Evolutionary conservation across 257 asterid species (phyloP).

Genomic region (Salvia miltiorrhiza): DNA sequence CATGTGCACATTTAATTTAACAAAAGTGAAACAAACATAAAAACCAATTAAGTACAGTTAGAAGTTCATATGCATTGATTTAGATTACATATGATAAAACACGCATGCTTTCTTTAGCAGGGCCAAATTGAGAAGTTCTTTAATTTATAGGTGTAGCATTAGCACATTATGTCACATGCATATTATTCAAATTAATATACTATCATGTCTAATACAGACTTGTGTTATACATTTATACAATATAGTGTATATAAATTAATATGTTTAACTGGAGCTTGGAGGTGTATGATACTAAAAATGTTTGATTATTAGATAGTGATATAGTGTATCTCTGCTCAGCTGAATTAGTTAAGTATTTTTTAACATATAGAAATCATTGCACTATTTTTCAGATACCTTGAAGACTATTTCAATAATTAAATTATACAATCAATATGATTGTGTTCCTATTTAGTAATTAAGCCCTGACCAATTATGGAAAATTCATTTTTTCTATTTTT

Average conservation of each 20-base stretch:
- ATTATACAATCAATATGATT: not conserved
- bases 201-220: not conserved
- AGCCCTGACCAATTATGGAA: not conserved
- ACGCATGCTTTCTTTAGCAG: not conserved
- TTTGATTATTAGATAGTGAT: not conserved
- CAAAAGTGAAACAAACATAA: not conserved
- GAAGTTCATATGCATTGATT: not conserved
- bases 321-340: not conserved
- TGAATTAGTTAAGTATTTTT: not conserved
- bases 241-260: not conserved
- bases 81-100: not conserved
- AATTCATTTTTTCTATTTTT: not conserved
- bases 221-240: not conserved
- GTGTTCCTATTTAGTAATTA: not conserved
- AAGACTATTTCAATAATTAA: not conserved
- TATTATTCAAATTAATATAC: not conserved
- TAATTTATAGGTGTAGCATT: not conserved
- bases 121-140: not conserved
- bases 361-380: not conserved
- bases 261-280: too few species aligned
- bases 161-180: not conserved
- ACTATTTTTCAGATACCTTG: not conserved
- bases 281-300: too few species aligned
- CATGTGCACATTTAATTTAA: too few species aligned
- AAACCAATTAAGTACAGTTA: not conserved